A percentile compares a stretch with the other conserved stretches of the same genome.
Conservation (phyloP, 495 filamentous ascomycete genomes). For the Rusavskia elegans region DNA sequence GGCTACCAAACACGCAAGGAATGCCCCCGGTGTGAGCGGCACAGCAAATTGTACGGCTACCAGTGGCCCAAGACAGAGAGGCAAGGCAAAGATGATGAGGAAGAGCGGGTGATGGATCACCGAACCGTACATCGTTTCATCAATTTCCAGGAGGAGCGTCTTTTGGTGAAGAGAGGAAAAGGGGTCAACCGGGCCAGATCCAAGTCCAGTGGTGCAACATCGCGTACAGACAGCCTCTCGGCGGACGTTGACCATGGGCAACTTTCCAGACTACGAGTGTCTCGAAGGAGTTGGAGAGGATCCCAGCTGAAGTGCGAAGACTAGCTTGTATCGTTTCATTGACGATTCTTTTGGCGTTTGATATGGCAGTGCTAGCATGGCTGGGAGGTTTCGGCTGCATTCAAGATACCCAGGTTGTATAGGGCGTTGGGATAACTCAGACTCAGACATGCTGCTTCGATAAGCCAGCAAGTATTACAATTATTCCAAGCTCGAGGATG, state of each 20-base stretch:
- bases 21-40: constrained; percentile 85
- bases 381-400: not conserved
- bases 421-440: not conserved
- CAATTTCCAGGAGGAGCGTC: constrained; percentile 45
- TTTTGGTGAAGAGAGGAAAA: constrained; percentile 31
- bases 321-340: not conserved
- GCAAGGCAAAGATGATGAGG: constrained; percentile 53
- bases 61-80: constrained; percentile 89
- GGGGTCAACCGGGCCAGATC: constrained; percentile 4
- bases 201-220: not conserved
- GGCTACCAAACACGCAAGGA: constrained; percentile 70
- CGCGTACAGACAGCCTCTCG: not conserved
- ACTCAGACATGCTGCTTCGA: too few species aligned
- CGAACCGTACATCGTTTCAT: constrained; percentile 56
- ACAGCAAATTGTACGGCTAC: constrained; percentile 89
- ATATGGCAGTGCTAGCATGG: not conserved
- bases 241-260: not conserved
- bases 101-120: constrained; percentile 62
- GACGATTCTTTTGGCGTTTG: not conserved
- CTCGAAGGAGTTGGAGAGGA: not conserved
- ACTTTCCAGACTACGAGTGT: not conserved
- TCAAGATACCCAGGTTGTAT: not conserved
- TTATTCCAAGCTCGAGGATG: too few species aligned
- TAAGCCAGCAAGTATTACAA: too few species aligned
- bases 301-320: not conserved